Evolutionary conservation across 2,329 filamentous ascomycete species (phyloP), one percentile per base, ranked within the genome.

Genomic region (Emmonsia crescens): DNA sequence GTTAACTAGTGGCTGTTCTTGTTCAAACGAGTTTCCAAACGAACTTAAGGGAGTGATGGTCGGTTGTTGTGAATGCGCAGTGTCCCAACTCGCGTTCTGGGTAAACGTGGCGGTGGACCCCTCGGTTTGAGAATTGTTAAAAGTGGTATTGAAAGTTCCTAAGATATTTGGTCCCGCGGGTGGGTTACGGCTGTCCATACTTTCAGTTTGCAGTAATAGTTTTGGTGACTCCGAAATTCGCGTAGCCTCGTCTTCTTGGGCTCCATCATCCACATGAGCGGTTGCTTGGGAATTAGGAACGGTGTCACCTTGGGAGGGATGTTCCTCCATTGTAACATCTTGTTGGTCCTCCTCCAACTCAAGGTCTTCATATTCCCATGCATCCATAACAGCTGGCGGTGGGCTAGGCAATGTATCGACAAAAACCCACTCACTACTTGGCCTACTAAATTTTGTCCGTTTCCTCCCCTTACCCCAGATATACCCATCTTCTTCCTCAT

Each of bases 361-460:
- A 27, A 62, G 27, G 27, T 61, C 59, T 51, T 61, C 63, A 46
- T 60, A 59, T 16, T 62, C 44, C 57, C 55, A 62, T 49, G 60
- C 54, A 54, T 42, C 61, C 5, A 44, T 57, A 21, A 38, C 57
- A 36, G 62, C 55, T 58, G 60, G 60, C 33, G 60, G 44, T 42
- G 89, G 89, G 59, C 86, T 92, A 8, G 85, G 85, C 0, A 89
- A 88, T 61, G 84, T 82, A 68, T 87, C 88, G 27, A 81, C 80
- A 68, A 92, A 88, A 64, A 83, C 86, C 93, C 93, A 96, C 33
- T 83, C 79, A 36, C 79, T 82, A 68, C 85, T 86, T 59, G 84
- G 79, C 64, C 86, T 79, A 62, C 86, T 83, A 72, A 89, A 88
- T 52, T 85, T 85, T 8, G 87, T 85, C 60, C 84, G 82, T 74